Base-by-base conservation (phyloP, 2,329 filamentous ascomycete species). In the Talaromyces sp. region DNA sequence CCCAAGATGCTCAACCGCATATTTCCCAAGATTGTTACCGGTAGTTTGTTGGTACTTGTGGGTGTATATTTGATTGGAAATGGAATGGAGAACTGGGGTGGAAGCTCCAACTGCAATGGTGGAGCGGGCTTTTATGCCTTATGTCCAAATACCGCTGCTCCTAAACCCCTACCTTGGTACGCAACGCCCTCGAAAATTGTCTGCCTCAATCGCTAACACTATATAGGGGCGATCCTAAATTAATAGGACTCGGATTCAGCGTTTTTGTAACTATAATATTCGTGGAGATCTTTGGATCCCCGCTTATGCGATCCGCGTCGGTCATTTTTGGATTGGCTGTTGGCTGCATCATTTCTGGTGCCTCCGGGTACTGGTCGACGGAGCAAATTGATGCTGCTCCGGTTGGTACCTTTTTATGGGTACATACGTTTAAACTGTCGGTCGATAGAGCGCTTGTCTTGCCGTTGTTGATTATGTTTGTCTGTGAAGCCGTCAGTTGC, bases 221-320 rank as follows among this genome's bases (percentile, higher is more conserved):
- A 31, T 6, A 28, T 31, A 67, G 65, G 65, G 90, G 89, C 3
- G 86, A 85, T 37, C 83, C 89, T 1, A 87, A 94, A 71, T 91
- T 88, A 64, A 83, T 94, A 5, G 89, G 86, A 57, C 81, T 94
- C 1, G 89, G 89, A 0, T 92, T 94, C 75, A 84, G 84, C 45
- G 89, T 92, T 36, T 93, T 93, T 68, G 64, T 88, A 45, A 88
- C 87, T 28, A 93, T 94, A 67, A 86, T 94, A 60, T 69, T 93
- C 11, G 89, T 88, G 69, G 89, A 94, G 72, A 83, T 89, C 10
- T 91, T 92, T 65, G 90, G 90, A 1, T 82, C 88, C 0, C 89
- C 90, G 0, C 88, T 94, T 63, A 92, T 94, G 88, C 92, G 92
- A 69, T 89, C 85, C 2, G 88, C 84, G 7, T 85, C 86, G 19